Evolutionary conservation across 2,329 filamentous ascomycete species (phyloP).

Genomic region (Nigrospora osmanthi): DNA sequence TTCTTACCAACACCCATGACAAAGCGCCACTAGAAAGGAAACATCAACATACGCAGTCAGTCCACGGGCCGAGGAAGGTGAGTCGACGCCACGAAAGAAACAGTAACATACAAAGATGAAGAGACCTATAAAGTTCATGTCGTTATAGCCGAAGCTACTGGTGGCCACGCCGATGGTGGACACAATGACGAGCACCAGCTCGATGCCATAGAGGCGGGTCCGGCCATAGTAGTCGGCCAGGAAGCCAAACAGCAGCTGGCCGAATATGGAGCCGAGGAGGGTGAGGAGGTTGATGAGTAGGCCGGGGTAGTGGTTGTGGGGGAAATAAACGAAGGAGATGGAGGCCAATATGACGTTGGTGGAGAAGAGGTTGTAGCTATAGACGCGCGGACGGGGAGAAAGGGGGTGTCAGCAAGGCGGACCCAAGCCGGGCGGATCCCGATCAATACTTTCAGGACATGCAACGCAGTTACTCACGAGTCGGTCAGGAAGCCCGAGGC

Average conservation of each 20-base stretch:
- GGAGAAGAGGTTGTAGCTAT: conserved; percentile 46
- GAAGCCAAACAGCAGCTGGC: conserved; percentile 46
- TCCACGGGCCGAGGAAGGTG: neutral
- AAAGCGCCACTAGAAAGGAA: conserved; percentile 34
- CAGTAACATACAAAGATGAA: conserved; percentile 34
- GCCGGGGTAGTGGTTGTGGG: conserved; percentile 33
- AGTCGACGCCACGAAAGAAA: neutral
- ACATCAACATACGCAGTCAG: neutral
- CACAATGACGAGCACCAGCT: conserved; percentile 46
- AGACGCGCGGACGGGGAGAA: too few relatives aligned
- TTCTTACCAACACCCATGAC: conserved; percentile 41
- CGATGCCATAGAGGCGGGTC: conserved; percentile 47
- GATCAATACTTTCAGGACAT: too few relatives aligned
- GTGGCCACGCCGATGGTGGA: conserved; percentile 50
- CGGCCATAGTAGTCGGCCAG: conserved; percentile 47
- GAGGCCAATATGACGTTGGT: conserved; percentile 47
- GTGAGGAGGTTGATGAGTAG: conserved; percentile 39
- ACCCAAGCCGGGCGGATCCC: neutral
- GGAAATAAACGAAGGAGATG: conserved; percentile 45
- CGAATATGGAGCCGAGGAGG: conserved; percentile 41
- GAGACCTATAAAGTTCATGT: conserved; percentile 40
- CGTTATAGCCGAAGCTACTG: conserved; percentile 38
- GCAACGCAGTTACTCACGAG: conserved; percentile 27
- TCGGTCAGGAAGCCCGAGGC: conserved; percentile 47
- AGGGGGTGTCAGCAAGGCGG: too few relatives aligned